These are phyloP conservation scores for Lactifluus subvellereus DNA, from an alignment of 768 basidiomycete species.

Conservation along the genomic window DNA sequence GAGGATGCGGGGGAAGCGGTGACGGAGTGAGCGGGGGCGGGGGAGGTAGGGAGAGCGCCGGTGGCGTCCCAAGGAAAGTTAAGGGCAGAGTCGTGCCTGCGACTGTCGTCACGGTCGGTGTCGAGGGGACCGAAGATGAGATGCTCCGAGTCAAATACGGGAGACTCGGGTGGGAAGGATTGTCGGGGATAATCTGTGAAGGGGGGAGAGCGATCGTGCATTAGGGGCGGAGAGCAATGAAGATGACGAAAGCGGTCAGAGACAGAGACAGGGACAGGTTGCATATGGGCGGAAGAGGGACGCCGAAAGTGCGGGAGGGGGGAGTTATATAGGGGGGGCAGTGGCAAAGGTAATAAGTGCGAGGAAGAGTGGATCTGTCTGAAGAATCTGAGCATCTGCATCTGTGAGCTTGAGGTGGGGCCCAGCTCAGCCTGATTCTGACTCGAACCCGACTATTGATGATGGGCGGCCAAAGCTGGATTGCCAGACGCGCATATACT, in stretches of 20 bases:
- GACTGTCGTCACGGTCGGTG: constrained; percentile 40
- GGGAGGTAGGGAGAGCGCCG: constrained; percentile 34
- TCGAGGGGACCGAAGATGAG: constrained; percentile 55
- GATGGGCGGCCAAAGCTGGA: neutral
- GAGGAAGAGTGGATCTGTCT: constrained; percentile 5
- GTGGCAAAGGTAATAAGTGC: constrained; percentile 3
- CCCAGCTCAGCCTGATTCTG: neutral
- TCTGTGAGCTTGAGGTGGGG: constrained; percentile 4
- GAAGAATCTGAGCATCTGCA: neutral
- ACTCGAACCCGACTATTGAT: constrained; percentile 4
- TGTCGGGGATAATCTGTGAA: constrained; percentile 28
- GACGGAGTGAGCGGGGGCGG: constrained; percentile 37
- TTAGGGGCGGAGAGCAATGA: constrained; percentile 23
- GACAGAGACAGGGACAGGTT: constrained; percentile 20
- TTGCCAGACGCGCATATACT: constrained; percentile 2
- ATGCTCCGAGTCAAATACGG: constrained; percentile 41
- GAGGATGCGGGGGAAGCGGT: constrained; percentile 37
- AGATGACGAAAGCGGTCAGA: constrained; percentile 18
- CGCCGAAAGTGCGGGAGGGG: constrained; percentile 25
- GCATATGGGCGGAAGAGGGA: constrained; percentile 29
- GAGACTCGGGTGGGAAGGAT: constrained; percentile 31
- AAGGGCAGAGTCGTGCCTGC: constrained; percentile 28
- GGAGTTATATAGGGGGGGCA: constrained; percentile 26
- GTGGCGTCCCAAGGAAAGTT: constrained; percentile 38
- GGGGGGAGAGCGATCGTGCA: constrained; percentile 29